Evolutionary conservation across 1,139 yeast species (phyloP), one percentile per base, ranked within the genome.

Genomic region (Hansenula lynferdii): DNA sequence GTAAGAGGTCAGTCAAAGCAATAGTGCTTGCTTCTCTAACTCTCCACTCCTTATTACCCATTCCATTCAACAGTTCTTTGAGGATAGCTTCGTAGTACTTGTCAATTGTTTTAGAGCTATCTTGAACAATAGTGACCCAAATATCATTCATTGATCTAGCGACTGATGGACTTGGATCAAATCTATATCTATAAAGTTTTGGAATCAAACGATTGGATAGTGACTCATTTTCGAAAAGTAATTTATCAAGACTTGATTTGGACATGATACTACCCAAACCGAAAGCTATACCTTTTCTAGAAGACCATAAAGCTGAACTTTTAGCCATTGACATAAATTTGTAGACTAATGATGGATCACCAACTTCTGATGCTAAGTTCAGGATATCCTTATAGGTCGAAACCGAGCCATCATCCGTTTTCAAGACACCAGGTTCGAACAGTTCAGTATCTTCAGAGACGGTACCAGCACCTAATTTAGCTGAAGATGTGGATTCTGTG

Each of bases 241-340:
- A 64, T 25, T 77, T 72, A 47, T 83, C 86, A 41, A 90, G 66
- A 42, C 85, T 80, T 0, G 90, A 72, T 51, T 85, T 86, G 2
- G 95, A 82, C 56, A 92, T 65, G 38, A 92, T 82, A 1, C 89
- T 80, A 12, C 96, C 94, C 27, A 92, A 68, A 0, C 97, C 97
- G 64, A 86, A 90, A 0, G 97, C 97, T 55, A 90, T 80, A 38
- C 97, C 97, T 49, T 85, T 85, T 56, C 96, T 71, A 0, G 97
- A 85, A 0, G 95, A 78, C 97, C 98, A 92, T 27, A 90, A 65
- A 0, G 95, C 80, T 0, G 96, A 85, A 39, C 83, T 83, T 45
- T 86, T 84, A 0, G 97, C 96, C 41, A 92, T 65, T 0, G 96
- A 80, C 96, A 92, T 87, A 56, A 92, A 92, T 54, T 89, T 86